Conservation (phyloP, 2,329 filamentous ascomycete species). For the Diaporthe nobilis region DNA sequence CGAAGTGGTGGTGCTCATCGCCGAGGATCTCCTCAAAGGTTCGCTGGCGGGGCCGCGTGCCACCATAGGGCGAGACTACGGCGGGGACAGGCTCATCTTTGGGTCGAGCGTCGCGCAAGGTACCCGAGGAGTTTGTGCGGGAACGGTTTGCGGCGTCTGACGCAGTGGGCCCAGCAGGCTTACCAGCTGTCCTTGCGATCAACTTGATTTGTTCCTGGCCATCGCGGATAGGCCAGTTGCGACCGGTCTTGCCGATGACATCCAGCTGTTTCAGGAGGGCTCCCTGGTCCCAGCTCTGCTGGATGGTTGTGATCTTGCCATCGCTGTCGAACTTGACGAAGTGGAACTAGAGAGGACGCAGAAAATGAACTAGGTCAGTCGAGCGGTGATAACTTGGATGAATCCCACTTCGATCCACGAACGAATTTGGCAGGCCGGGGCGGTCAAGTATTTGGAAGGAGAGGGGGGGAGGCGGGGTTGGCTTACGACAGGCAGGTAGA, state of each 20-base stretch:
- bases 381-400: background rate
- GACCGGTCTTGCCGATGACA: constrained; percentile 89
- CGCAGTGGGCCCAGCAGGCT: constrained; percentile 46
- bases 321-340: constrained; percentile 85
- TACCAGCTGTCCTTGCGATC: constrained; percentile 69
- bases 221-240: constrained; percentile 96
- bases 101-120: constrained; percentile 73
- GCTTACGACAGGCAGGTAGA: constrained; percentile 85
- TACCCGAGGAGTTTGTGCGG: constrained; percentile 67
- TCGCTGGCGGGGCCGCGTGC: constrained; percentile 74
- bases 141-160: constrained; percentile 59
- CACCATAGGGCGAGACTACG: constrained; percentile 74
- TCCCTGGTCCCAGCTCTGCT: constrained; percentile 95
- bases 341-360: constrained; percentile 73
- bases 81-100: constrained; percentile 68
- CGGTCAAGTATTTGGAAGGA: too few relatives aligned
- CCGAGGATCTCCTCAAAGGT: constrained; percentile 80
- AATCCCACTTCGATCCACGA: background rate
- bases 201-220: constrained; percentile 86
- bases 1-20: constrained; percentile 59
- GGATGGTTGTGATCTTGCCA: constrained; percentile 87
- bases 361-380: constrained; percentile 11
- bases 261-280: constrained; percentile 93
- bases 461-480: background rate
- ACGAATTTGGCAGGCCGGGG: constrained; percentile 20